Evolutionary conservation across 495 filamentous ascomycete species (phyloP), one percentile per base, ranked within the genome.

Genomic region (Bombardia bombarda): DNA sequence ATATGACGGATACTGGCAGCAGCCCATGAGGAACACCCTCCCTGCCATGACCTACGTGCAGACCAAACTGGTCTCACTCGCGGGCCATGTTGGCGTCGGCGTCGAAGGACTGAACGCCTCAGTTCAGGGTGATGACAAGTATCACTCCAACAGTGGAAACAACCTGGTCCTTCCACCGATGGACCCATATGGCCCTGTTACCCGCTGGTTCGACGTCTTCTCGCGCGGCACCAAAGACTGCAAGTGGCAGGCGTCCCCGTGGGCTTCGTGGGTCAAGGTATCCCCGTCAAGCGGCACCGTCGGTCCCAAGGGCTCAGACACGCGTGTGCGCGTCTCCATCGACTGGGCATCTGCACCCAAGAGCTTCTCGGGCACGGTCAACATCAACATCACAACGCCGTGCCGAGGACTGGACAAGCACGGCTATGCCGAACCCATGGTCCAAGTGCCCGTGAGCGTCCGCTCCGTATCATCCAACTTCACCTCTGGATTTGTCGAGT

Each of bases 191-290:
- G 75, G 78, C n/a, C 72, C 74, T 0, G 51, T 54, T 2, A 70
- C 67, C 1, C 73, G 80, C 39, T 86, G 71, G 64, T 76, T 86
- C 39, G 83, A 86, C 28, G 66, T 88, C 47, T 88, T 79, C 56
- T 72, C 68, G 24, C 70, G 77, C 22, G 83, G 84, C 24, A 78
- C 72, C 0, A 55, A 68, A 16, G 63, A 63, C 14, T 82, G 82
- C 54, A 57, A 61, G 38, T 88, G 78, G 72, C 70, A 49, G 4
- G 66, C 80, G 21, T 59, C 68, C 4, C 65, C 73, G 1, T 61
- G 65, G 40, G 53, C 69, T 21, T 47, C 70, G 3, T 86, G 79
- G 70, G 68, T 87, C 22, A 71, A 68, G 37, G 62, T 80, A 7
- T 74, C 75, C 3, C 67, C 73, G 22, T 63, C 60, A 12, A 68